A percentile compares a stretch with the other conserved stretches of the same genome.
phyloP scores from a whole-genome alignment of 805 yeast genomes.

The Kodamaea neixiangensis region DNA sequence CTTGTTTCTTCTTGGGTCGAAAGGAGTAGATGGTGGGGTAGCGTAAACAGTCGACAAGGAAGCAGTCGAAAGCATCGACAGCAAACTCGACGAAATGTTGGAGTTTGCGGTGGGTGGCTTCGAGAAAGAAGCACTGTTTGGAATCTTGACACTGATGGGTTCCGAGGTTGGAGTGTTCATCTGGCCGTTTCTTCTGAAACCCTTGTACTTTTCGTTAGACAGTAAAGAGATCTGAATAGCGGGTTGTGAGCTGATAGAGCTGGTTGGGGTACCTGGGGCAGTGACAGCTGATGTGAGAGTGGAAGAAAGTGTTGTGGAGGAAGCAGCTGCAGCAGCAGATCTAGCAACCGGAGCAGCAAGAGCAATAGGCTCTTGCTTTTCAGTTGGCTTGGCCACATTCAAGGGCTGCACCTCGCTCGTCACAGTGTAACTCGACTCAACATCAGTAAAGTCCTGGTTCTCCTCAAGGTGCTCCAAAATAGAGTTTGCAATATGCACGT shows the following conservation, averaged over 20 bases:
- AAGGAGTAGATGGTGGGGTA: slow-evolving; percentile 19
- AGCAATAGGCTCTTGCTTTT: slow-evolving; percentile 3
- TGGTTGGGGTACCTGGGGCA: slow-evolving; percentile 6
- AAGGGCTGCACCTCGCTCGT: slow-evolving; percentile 25
- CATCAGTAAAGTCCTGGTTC: slow-evolving; percentile 19
- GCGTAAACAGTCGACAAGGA: slow-evolving; percentile 10
- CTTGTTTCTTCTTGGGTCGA: slow-evolving; percentile 25
- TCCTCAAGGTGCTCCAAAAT: slow-evolving; percentile 22
- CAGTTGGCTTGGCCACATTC: slow-evolving; percentile 15
- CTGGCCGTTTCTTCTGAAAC: slow-evolving; percentile 41
- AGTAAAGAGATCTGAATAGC: slow-evolving; percentile 24
- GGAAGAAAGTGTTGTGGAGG: slow-evolving; percentile 15
- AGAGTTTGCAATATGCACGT: slow-evolving; percentile 40
- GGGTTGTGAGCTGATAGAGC: slow-evolving; percentile 1
- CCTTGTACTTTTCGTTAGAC: slow-evolving; percentile 38
- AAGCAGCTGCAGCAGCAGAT: slow-evolving; percentile 15
- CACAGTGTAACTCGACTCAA: slow-evolving; percentile 22
- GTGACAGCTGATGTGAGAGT: slow-evolving; percentile 14
- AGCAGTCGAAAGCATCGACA: slow-evolving; percentile 15
- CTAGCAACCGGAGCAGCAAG: slow-evolving; percentile 8
- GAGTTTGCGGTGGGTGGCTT: slow-evolving; percentile 11
- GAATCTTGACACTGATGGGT: slow-evolving; percentile 27
- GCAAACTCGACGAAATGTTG: slow-evolving; percentile 15
- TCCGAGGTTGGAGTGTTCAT: slow-evolving; percentile 17
- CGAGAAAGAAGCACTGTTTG: slow-evolving; percentile 14